Base-by-base conservation (phyloP, 192 early-diverging fungal genomes). In the Chytriomyces sp. region DNA sequence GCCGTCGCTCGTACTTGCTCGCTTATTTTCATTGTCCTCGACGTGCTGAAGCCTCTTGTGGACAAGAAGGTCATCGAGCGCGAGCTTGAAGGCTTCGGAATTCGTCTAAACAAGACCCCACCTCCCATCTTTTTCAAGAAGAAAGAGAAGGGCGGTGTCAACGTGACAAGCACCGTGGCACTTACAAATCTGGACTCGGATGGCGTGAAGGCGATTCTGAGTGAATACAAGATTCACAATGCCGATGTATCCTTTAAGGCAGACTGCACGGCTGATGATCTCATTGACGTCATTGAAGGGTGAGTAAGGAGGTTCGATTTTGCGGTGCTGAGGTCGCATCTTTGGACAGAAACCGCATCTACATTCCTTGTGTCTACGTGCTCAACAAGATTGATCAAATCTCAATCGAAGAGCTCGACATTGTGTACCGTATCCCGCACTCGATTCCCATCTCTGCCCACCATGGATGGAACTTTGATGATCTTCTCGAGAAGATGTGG, bases 331-430 rank as follows among this genome's bases (percentile, higher is more conserved):
- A 61, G 12, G 54, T 26, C n/a, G 10, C 7, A 10, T 38, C 55
- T 30, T 28, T 26, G n/a, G 32, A 30, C 64, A 78, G 81, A 41
- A 88, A 88, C 80, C 83, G 96, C 30, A 90, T 96, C n/a, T 99
- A 99, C 82, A 93, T 99, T 53, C 97, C 97, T 10, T 88, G 87
- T 62, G 81, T 98, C 39, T 99, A 99, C 69, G 96, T 99, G 22
- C 83, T 99, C 56, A 99, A 99, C 91, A 99, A 99, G 85, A 98
- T 99, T 75, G 93, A 95, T 81, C 93, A 94, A 80, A 96, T 96
- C 77, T 93, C 92, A 33, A 94, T 96, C 64, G 91, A 98, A 80
- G 94, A 99, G 79, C 86, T 96, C 41, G 95, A 96, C 75, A 88
- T 96, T 44, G 89, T 99, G 34, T 97, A 96, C 88, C 94, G 94